Percentiles rank a stretch among this genome's conserved stretches.
Conservation (phyloP, 805 yeast genomes). For the Metschnikowia picachoensis region DNA sequence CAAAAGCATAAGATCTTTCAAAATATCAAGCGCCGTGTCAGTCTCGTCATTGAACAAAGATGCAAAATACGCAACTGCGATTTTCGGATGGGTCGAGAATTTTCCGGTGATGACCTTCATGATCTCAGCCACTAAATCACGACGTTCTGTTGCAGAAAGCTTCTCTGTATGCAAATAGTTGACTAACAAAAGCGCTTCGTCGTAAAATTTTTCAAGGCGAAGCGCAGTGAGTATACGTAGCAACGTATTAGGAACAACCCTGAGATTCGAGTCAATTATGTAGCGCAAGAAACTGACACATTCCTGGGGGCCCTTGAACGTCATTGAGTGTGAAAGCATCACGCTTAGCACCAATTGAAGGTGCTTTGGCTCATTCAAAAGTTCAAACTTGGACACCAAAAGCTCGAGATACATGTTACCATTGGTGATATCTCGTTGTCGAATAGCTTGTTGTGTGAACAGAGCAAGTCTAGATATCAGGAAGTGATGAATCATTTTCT, state of each 20-base stretch:
- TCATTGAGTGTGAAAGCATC: constrained; percentile 32
- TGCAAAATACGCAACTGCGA: constrained; percentile 34
- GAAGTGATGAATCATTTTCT: constrained; percentile 32
- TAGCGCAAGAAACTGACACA: constrained; percentile 32
- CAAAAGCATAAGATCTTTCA: constrained; percentile 27
- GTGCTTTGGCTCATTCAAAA: background rate
- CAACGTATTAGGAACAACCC: constrained; percentile 23
- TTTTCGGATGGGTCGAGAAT: constrained; percentile 31
- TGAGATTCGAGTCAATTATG: constrained; percentile 26
- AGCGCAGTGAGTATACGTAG: constrained; percentile 29
- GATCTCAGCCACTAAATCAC: constrained; percentile 27
- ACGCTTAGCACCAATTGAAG: constrained; percentile 26
- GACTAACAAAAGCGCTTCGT: constrained; percentile 34
- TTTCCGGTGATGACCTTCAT: constrained; percentile 28
- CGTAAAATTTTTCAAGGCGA: constrained; percentile 24
- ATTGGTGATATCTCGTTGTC: constrained; percentile 26
- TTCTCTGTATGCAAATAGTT: constrained; percentile 27
- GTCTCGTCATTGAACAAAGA: constrained; percentile 21
- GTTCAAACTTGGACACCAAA: constrained; percentile 36
- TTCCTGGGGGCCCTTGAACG: constrained; percentile 33
- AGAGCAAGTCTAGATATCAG: constrained; percentile 24
- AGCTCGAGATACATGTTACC: constrained; percentile 34
- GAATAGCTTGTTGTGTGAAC: constrained; percentile 23
- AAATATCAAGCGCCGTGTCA: constrained; percentile 16
- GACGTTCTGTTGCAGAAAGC: constrained; percentile 18